A percentile compares a stretch with the other conserved stretches of the same genome.
Conservation (phyloP, 805 yeast species). For the Yarrowia sp. region DNA sequence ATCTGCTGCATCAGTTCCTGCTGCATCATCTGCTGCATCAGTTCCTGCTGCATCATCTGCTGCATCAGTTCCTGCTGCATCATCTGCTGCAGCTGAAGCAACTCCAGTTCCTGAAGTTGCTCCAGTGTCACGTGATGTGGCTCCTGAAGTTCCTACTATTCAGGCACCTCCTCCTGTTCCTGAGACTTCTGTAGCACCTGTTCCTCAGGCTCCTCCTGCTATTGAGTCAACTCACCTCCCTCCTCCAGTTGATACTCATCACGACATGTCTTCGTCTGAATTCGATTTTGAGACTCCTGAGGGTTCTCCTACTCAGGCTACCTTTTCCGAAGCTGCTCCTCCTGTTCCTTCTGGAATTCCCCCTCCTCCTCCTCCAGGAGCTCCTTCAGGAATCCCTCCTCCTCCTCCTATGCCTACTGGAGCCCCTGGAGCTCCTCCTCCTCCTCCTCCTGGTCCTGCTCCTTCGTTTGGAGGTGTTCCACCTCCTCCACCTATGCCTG, state of each 20-base stretch:
- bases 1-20: no score
- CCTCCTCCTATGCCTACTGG: constrained; percentile 39
- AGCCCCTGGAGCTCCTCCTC: constrained; percentile 32
- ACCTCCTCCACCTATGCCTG: constrained; percentile 46
- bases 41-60: no score
- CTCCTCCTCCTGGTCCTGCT: constrained; percentile 46
- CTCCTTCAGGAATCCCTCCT: constrained; percentile 40
- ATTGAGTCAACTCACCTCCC: constrained; percentile 7
- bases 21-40: no score
- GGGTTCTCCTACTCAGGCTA: constrained; percentile 33
- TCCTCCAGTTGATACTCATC: constrained; percentile 12
- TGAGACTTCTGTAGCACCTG: neutral
- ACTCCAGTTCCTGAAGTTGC: no score
- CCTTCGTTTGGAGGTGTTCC: constrained; percentile 37
- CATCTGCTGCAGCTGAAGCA: no score
- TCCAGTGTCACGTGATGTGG: no score
- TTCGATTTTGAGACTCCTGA: constrained; percentile 23
- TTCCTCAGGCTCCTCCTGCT: neutral
- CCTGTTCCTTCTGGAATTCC: constrained; percentile 25
- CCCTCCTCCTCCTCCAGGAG: constrained; percentile 30
- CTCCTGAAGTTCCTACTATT: no score
- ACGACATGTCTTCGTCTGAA: constrained; percentile 24
- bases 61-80: no score
- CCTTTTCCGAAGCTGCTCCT: constrained; percentile 37
- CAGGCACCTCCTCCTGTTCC: constrained; percentile 5